These are phyloP conservation scores for Pelargonium myrrhifolium DNA, from an alignment of 441 rosid species.

Conservation along the genomic window DNA sequence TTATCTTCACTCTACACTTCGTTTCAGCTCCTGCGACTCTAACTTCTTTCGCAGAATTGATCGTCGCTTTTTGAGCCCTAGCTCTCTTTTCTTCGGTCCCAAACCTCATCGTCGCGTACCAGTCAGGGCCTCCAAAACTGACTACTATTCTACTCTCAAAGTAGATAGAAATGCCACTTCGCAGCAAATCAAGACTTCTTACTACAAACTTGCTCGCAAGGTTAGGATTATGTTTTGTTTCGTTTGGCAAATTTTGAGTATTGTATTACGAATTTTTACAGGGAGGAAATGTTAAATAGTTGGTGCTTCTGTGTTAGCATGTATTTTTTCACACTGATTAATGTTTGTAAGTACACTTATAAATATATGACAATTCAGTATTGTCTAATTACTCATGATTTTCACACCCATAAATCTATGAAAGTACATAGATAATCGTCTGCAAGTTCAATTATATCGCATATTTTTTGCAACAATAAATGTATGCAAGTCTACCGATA, in stretches of 20 bases:
- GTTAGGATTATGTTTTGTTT: conserved; percentile 25
- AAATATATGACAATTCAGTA: too few relatives aligned
- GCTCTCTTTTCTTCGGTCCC: conserved; percentile 13
- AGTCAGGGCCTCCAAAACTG: conserved; percentile 38
- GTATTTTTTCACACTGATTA: too few relatives aligned
- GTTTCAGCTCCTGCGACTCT: conserved; percentile 14
- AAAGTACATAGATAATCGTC: too few relatives aligned
- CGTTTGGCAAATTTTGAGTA: background rate
- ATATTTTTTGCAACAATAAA: too few relatives aligned
- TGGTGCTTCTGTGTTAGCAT: too few relatives aligned
- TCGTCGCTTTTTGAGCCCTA: conserved; percentile 1
- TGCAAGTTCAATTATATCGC: too few relatives aligned
- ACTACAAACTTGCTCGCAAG: conserved; percentile 81
- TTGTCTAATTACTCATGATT: too few relatives aligned
- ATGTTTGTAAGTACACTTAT: too few relatives aligned
- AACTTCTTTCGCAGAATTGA: conserved; percentile 5
- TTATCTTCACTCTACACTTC: background rate
- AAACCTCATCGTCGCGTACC: conserved; percentile 25
- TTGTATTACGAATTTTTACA: background rate
- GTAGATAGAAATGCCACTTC: conserved; percentile 53
- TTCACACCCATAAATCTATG: too few relatives aligned
- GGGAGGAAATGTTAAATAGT: too few relatives aligned
- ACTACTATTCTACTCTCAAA: conserved; percentile 57
- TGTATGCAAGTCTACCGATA: too few relatives aligned
- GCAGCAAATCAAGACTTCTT: conserved; percentile 67